Percentiles rank a stretch among this genome's conserved stretches.
Conservation (phyloP, 2,329 filamentous ascomycete genomes). For the Parastagonospora nodorum region DNA sequence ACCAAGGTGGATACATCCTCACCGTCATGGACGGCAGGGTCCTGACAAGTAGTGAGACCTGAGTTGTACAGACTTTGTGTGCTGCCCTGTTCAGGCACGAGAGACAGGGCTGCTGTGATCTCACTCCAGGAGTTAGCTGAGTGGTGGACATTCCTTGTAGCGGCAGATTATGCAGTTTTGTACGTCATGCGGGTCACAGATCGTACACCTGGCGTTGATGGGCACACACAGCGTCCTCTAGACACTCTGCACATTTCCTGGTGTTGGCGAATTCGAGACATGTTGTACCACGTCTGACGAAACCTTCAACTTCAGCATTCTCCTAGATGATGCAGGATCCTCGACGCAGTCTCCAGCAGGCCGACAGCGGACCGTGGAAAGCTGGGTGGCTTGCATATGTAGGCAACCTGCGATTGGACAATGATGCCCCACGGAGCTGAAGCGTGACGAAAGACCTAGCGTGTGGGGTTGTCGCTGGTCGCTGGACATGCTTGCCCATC, state of each 20-base stretch:
- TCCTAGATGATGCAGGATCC: constrained; percentile 14
- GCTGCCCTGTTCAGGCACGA: constrained; percentile 14
- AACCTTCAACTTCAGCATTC: constrained; percentile 13
- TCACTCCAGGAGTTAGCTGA: constrained; percentile 16
- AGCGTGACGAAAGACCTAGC: constrained; percentile 13
- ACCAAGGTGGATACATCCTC: constrained; percentile 7
- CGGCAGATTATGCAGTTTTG: constrained; percentile 18
- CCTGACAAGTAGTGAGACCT: constrained; percentile 16
- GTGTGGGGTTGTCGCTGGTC: constrained; percentile 5
- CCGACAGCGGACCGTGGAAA: constrained; percentile 11
- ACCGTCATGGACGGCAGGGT: constrained; percentile 13
- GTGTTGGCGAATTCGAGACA: constrained; percentile 8
- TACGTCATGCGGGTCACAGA: constrained; percentile 23
- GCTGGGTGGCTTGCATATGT: constrained; percentile 18
- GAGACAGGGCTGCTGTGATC: constrained; percentile 14
- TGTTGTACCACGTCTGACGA: constrained; percentile 26
- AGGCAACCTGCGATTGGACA: constrained; percentile 6
- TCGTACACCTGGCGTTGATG: constrained; percentile 6
- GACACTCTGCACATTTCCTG: constrained; percentile 2
- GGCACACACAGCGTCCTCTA: constrained; percentile 4
- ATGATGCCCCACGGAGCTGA: constrained; percentile 2
- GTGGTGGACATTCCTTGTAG: constrained; percentile 17
- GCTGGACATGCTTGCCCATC: constrained; percentile 3
- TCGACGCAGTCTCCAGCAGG: constrained; percentile 8
- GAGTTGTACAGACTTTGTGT: constrained; percentile 18